These are phyloP conservation scores for Colletotrichum phormii DNA, from an alignment of 2,329 filamentous ascomycete species.

Conservation along the genomic window DNA sequence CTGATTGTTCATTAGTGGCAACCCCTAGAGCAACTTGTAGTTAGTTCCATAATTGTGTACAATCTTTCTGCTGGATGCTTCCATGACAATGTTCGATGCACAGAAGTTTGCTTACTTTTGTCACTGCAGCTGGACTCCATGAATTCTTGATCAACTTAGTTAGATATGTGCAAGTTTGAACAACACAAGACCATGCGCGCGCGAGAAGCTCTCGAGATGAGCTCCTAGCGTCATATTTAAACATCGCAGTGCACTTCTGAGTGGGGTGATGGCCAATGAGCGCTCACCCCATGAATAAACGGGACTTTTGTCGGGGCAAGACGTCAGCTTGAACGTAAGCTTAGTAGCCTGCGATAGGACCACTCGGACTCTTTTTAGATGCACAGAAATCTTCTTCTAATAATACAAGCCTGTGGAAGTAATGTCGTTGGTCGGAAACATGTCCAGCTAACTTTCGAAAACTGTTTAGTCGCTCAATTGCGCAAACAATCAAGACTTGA, in stretches of 20 bases:
- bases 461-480: neutral
- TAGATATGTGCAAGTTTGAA: neutral
- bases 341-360: neutral
- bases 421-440: no score
- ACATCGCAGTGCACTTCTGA: neutral
- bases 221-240: neutral
- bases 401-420: no score
- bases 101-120: neutral
- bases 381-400: neutral
- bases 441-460: no score
- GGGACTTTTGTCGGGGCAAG: neutral
- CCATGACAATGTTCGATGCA: no score
- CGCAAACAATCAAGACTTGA: neutral
- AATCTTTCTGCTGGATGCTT: no score
- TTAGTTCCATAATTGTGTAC: no score
- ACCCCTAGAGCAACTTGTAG: no score
- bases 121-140: no score
- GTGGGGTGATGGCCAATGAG: neutral
- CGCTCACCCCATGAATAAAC: neutral
- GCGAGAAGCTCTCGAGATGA: neutral
- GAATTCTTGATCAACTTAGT: no score
- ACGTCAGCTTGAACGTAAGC: neutral
- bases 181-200: neutral
- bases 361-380: neutral
- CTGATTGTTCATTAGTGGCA: no score